These are phyloP conservation scores for Ophiocordyceps camponoti-saundersi DNA, from an alignment of 2,329 filamentous ascomycete species.

Conservation along the genomic window DNA sequence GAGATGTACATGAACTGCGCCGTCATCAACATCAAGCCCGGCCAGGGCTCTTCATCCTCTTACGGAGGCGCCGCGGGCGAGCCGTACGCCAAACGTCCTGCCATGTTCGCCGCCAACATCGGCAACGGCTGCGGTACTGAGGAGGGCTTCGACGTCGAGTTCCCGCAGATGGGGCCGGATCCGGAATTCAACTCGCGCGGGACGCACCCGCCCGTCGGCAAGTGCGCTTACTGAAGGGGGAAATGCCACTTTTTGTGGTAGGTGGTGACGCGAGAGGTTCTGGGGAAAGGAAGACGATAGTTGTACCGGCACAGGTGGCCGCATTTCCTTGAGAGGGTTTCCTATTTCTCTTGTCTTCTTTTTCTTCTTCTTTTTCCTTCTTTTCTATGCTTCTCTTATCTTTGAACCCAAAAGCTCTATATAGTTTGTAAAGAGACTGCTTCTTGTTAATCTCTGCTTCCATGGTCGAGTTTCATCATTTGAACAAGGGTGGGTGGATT, in stretches of 20 bases:
- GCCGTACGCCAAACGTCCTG: slow-evolving; percentile 38
- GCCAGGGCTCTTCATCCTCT: not conserved
- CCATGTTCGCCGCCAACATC: slow-evolving; percentile 57
- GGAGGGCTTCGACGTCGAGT: slow-evolving; percentile 41
- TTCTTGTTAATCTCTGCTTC: not conserved
- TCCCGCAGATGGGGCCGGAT: slow-evolving; percentile 47
- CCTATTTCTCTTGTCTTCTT: not conserved
- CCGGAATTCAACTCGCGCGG: slow-evolving; percentile 21
- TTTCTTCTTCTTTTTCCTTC: not conserved
- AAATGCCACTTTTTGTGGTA: not conserved
- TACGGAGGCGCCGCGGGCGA: not conserved
- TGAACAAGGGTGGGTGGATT: too few relatives aligned
- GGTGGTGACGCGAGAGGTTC: not conserved
- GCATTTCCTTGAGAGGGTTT: not conserved
- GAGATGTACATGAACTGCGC: slow-evolving; percentile 87
- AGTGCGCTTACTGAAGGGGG: slow-evolving; percentile 7
- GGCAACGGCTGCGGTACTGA: slow-evolving; percentile 39
- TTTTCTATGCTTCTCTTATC: not conserved
- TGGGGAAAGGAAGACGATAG: not conserved
- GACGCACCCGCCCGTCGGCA: slow-evolving; percentile 18
- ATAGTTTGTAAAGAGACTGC: not conserved
- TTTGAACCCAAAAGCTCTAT: not conserved
- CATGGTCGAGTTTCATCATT: not conserved
- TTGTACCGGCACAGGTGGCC: not conserved
- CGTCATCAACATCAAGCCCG: slow-evolving; percentile 38